Base-by-base conservation (phyloP, 148 eudicot species). In the Limonium bicolor region DNA sequence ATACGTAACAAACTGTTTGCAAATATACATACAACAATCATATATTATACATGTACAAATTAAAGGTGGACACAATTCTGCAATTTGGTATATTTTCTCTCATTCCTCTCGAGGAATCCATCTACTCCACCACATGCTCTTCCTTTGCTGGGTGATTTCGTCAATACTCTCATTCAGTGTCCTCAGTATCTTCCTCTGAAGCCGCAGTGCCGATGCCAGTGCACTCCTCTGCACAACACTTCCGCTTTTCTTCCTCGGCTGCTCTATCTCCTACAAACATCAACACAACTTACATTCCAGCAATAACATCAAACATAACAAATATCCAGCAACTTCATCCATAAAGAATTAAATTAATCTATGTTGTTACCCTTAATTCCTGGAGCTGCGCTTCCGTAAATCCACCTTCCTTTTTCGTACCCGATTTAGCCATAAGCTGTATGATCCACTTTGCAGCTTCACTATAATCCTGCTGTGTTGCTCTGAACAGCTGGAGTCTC, bases 51-150 rank as follows among this genome's bases (percentile, higher is more conserved):
- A n/a, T n/a, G n/a, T n/a, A n/a, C n/a, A n/a, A n/a, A n/a, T n/a
- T n/a, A n/a, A n/a, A n/a, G n/a, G n/a, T n/a, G n/a, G n/a, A n/a
- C n/a, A n/a, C n/a, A n/a, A n/a, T n/a, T n/a, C n/a, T n/a, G n/a
- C n/a, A n/a, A n/a, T n/a, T n/a, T n/a, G n/a, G n/a, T n/a, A n/a
- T n/a, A n/a, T n/a, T n/a, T n/a, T n/a, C n/a, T n/a, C n/a, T 71
- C 68, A 90, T 43, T 90, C 93, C 69, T 84, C 87, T 65, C 67
- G 74, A 26, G 97, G 97, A 55, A 90, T 90, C 97, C 97, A 90
- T 50, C 93, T 66, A 70, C 95, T 90, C 97, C 97, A 90, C 97
- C 97, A 90, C 34, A 84, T 39, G 70, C 88, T 80, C 74, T 84
- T 90, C 63, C 72, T 58, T 3, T 61, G 62, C 53, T 63, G 76